These are phyloP conservation scores for Dalbergia cochinchinensis DNA, from an alignment of 306 rosid genomes.

Conservation along the genomic window DNA sequence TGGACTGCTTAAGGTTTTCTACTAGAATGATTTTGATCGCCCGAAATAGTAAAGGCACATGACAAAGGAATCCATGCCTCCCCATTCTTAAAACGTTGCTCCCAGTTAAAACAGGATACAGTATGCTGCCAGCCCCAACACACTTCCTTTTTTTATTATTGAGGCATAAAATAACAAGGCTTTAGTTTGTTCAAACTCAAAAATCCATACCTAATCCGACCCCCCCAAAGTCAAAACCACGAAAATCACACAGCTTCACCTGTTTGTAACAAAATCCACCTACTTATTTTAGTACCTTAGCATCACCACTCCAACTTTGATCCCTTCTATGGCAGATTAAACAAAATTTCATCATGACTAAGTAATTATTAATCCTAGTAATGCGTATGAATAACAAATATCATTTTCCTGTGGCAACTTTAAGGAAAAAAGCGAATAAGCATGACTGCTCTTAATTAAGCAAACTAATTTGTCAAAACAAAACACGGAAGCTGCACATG, in stretches of 20 bases:
- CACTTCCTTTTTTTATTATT: not conserved
- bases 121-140: not conserved
- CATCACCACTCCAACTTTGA: not conserved
- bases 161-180: not conserved
- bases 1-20: no score
- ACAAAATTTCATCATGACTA: not conserved
- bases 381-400: not conserved
- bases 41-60: no score
- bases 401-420: no score
- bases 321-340: not conserved
- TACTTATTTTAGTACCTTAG: slow-evolving; percentile 10
- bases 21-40: no score
- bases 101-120: not conserved
- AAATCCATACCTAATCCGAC: slow-evolving; percentile 31
- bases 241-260: slow-evolving; percentile 20
- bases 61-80: no score
- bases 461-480: not conserved
- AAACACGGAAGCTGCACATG: not conserved
- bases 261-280: slow-evolving; percentile 39
- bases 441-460: not conserved
- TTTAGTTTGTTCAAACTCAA: not conserved
- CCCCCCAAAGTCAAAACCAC: not conserved
- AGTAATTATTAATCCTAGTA: not conserved
- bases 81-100: not conserved
- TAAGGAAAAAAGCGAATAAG: no score